phyloP scores from a whole-genome alignment of 768 basidiomycete genomes.

The Dioszegia hungarica region DNA sequence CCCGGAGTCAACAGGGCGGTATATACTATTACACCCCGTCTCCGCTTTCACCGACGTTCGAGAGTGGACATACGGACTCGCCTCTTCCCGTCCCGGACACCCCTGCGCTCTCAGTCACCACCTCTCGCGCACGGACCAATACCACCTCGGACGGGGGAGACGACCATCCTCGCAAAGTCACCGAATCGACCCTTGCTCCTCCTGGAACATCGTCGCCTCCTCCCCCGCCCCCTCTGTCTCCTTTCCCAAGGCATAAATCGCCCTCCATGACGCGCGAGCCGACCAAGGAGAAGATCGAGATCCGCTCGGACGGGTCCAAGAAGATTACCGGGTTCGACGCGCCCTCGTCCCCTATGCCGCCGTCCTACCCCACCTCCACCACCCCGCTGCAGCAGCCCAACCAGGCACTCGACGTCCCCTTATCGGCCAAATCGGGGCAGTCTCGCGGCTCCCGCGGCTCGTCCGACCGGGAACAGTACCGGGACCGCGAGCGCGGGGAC shows the following conservation, averaged over 20 bases:
- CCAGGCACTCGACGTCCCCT: constrained; percentile 3
- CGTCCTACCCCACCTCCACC: background rate
- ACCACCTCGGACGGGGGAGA: constrained; percentile 5
- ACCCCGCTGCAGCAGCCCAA: background rate
- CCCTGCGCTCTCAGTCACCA: background rate
- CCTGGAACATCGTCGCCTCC: background rate
- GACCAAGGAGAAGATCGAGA: constrained; percentile 16
- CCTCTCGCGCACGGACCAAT: background rate
- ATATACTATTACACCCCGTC: constrained; percentile 31
- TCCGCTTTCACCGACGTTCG: constrained; percentile 37
- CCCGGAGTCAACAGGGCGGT: constrained; percentile 11
- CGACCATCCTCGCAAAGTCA: constrained; percentile 8
- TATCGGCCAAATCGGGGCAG: constrained; percentile 1
- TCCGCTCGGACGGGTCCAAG: constrained; percentile 18
- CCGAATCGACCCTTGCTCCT: background rate
- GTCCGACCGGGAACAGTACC: too few relatives aligned
- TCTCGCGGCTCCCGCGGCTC: constrained; percentile 7
- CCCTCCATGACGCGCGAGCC: background rate
- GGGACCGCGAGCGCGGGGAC: background rate
- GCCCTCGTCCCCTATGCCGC: constrained; percentile 25
- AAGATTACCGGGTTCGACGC: constrained; percentile 42
- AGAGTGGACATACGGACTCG: background rate
- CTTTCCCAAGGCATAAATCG: background rate
- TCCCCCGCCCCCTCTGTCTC: constrained; percentile 2
- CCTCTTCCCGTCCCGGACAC: background rate